Percentiles rank a stretch among this genome's conserved stretches.
phyloP scores from a whole-genome alignment of 495 filamentous ascomycete species.

The Podospora bellae-mahoneyi region DNA sequence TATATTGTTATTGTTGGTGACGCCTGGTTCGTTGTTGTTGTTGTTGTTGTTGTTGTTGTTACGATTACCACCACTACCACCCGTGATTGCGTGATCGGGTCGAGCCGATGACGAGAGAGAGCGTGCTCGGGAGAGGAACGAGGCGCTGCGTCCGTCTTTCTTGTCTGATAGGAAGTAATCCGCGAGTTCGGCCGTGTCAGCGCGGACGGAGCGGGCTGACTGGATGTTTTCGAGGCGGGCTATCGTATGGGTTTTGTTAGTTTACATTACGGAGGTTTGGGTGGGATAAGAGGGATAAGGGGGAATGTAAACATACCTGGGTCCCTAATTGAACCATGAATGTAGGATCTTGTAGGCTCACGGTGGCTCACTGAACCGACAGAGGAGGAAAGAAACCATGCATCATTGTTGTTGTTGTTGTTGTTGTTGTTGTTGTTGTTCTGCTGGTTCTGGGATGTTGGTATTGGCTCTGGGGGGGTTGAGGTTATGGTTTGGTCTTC shows the following conservation, averaged over 20 bases:
- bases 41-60: no score
- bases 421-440: neutral
- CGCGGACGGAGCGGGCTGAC: constrained; percentile 74
- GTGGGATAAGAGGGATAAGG: neutral
- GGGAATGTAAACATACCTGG: constrained; percentile 48
- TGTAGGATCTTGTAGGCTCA: constrained; percentile 73
- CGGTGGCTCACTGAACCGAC: constrained; percentile 46
- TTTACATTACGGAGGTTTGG: constrained; percentile 16
- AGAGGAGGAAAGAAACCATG: constrained; percentile 38
- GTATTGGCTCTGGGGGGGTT: constrained; percentile 15
- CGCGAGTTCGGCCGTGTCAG: constrained; percentile 88
- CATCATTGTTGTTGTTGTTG: constrained; percentile 26
- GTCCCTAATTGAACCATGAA: constrained; percentile 68
- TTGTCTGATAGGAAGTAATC: constrained; percentile 75
- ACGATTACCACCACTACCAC: neutral
- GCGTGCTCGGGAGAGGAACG: constrained; percentile 40
- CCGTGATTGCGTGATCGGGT: constrained; percentile 22
- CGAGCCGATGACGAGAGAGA: constrained; percentile 31
- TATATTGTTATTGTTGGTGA: neutral
- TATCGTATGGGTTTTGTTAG: constrained; percentile 11
- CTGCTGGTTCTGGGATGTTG: constrained; percentile 1
- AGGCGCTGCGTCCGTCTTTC: constrained; percentile 37
- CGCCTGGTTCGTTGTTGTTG: neutral
- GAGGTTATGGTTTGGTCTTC: constrained; percentile 22
- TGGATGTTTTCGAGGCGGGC: constrained; percentile 61